These are phyloP conservation scores for Galerina sulciceps DNA, from an alignment of 768 basidiomycete species.

Conservation along the genomic window DNA sequence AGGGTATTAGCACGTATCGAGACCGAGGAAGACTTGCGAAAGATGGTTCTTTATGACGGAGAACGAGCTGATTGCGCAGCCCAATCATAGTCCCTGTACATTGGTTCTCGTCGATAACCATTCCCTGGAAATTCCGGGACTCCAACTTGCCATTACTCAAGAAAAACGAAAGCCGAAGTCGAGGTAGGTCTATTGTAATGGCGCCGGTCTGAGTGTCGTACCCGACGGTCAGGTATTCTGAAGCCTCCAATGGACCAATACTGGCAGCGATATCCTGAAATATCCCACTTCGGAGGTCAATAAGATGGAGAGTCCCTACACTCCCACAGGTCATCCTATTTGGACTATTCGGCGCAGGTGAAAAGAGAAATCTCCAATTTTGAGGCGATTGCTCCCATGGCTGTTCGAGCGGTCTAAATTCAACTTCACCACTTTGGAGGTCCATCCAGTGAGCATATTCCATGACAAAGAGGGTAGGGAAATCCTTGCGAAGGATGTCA, in stretches of 20 bases:
- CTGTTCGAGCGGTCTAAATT: conserved; percentile 33
- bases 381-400: conserved; percentile 29
- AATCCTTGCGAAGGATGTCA: conserved; percentile 25
- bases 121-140: conserved; percentile 43
- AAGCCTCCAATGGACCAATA: conserved; percentile 15
- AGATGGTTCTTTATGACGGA: conserved; percentile 24
- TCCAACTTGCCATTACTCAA: conserved; percentile 36
- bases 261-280: conserved; percentile 16
- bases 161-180: conserved; percentile 45
- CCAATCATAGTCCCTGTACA: conserved; percentile 50
- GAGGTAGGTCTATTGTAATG: conserved; percentile 39
- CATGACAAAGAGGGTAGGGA: conserved; percentile 32
- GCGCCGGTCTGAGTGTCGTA: conserved; percentile 12
- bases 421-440: conserved; percentile 24
- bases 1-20: conserved; percentile 43
- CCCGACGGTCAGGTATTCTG: conserved; percentile 10
- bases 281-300: conserved; percentile 30
- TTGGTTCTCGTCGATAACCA: conserved; percentile 46
- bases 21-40: conserved; percentile 22
- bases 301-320: not conserved
- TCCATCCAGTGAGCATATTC: conserved; percentile 40
- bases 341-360: not conserved
- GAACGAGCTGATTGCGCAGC: conserved; percentile 42
- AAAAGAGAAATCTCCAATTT: conserved; percentile 34
- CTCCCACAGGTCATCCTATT: conserved; percentile 15